Conservation (phyloP, 169 alveolate species). For the Babesia microti region DNA sequence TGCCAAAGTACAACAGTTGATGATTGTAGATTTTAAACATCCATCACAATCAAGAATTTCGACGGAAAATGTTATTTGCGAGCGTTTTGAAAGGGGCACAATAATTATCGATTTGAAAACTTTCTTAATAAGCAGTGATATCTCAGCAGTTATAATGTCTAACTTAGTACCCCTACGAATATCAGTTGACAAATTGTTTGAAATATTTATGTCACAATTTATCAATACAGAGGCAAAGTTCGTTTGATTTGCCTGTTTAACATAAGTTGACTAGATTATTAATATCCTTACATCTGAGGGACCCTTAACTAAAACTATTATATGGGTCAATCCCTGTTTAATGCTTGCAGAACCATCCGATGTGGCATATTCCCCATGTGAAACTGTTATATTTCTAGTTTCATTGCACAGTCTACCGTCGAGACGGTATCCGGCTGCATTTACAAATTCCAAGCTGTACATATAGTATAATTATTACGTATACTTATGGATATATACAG, state of each 20-base stretch:
- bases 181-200: too few relatives aligned
- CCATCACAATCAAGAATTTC: slow-evolving; percentile 46
- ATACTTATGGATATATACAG: too few relatives aligned
- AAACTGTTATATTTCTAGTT: slow-evolving; percentile 44
- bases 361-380: slow-evolving; percentile 44
- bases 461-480: slow-evolving; percentile 3
- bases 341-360: slow-evolving; percentile 42
- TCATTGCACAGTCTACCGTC: slow-evolving; percentile 58
- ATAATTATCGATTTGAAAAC: slow-evolving; percentile 19
- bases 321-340: slow-evolving; percentile 36
- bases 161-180: too few relatives aligned
- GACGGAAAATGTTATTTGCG: slow-evolving; percentile 20
- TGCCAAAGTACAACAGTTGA: slow-evolving; percentile 55
- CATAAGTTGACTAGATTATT: background rate
- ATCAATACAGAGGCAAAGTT: too few relatives aligned
- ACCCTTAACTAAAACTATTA: slow-evolving; percentile 32
- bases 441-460: slow-evolving; percentile 50
- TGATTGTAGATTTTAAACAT: slow-evolving; percentile 51
- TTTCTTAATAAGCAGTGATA: slow-evolving; percentile 16
- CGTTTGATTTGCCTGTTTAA: too few relatives aligned
- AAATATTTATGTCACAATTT: too few relatives aligned
- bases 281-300: slow-evolving; percentile 27
- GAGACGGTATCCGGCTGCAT: slow-evolving; percentile 56
- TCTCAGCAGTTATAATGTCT: too few relatives aligned
- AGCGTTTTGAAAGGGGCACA: slow-evolving; percentile 17